phyloP scores from a whole-genome alignment of 139 green algal genomes.

The Cymbomonas tetramitiformis region DNA sequence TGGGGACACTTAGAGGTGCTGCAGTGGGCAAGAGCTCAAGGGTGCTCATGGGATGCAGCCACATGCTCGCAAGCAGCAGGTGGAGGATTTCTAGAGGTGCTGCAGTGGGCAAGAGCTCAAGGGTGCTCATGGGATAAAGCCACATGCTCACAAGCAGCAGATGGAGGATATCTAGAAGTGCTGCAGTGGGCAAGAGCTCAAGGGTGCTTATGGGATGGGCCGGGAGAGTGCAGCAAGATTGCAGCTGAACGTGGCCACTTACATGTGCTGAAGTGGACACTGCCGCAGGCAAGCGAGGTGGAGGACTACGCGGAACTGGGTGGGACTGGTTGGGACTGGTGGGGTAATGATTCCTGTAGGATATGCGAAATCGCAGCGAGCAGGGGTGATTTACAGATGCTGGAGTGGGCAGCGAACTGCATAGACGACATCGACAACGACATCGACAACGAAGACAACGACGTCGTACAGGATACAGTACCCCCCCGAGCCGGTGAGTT shows the following conservation, averaged over 20 bases:
- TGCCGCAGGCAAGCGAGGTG: background rate
- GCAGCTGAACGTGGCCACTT: constrained; percentile 1
- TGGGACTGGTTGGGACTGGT: too few species aligned
- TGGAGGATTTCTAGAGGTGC: too few species aligned
- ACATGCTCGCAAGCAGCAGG: too few species aligned
- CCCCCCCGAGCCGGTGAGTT: too few species aligned
- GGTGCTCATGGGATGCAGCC: background rate
- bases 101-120: too few species aligned
- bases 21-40: background rate
- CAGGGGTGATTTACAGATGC: too few species aligned
- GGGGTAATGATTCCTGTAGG: background rate
- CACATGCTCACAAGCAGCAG: background rate
- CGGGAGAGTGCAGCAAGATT: background rate
- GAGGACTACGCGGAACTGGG: too few species aligned
- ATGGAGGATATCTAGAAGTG: constrained; percentile 8
- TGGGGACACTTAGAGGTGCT: background rate
- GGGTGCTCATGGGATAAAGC: background rate
- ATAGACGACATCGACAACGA: too few species aligned
- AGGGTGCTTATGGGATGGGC: background rate
- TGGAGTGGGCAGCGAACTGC: too few species aligned
- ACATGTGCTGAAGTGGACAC: background rate
- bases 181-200: background rate
- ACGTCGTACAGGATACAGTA: too few species aligned
- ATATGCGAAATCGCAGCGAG: too few species aligned
- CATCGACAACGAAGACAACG: too few species aligned